phyloP scores from a whole-genome alignment of 1,284 basidiomycete species.

The Moniliophthora roreri region DNA sequence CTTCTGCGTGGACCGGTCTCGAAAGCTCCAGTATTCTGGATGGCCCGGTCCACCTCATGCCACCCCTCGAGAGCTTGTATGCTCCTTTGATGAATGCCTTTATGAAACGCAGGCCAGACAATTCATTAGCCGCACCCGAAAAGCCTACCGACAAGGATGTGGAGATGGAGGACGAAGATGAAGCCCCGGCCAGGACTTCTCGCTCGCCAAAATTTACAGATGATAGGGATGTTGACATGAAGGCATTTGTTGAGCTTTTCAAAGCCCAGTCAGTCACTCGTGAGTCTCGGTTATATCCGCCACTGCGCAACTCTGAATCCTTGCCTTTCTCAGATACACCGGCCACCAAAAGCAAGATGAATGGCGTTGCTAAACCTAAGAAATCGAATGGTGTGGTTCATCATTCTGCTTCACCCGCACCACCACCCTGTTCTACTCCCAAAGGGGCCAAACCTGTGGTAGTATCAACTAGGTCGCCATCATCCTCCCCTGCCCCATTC shows the following conservation, averaged over 20 bases:
- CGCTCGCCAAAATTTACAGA: slow-evolving; percentile 22
- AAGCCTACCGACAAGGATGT: slow-evolving; percentile 36
- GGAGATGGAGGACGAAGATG: slow-evolving; percentile 42
- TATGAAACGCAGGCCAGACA: slow-evolving; percentile 41
- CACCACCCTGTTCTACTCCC: background rate
- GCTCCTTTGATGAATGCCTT: slow-evolving; percentile 71
- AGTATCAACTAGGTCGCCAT: background rate
- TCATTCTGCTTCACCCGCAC: slow-evolving; percentile 1
- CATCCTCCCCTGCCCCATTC: slow-evolving; percentile 10
- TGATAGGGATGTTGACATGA: slow-evolving; percentile 42
- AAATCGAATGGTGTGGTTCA: slow-evolving; percentile 5
- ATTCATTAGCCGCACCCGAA: slow-evolving; percentile 22
- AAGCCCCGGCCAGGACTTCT: slow-evolving; percentile 8
- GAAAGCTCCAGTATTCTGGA: slow-evolving; percentile 59
- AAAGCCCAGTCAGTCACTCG: slow-evolving; percentile 44
- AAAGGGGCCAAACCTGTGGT: slow-evolving; percentile 1
- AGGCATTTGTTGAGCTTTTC: slow-evolving; percentile 50
- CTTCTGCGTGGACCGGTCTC: slow-evolving; percentile 37
- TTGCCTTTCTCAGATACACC: background rate
- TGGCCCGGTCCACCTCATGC: slow-evolving; percentile 78
- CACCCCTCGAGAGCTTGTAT: slow-evolving; percentile 75
- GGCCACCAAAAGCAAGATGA: slow-evolving; percentile 4
- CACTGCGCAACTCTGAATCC: background rate
- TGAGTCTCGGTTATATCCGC: slow-evolving; percentile 21
- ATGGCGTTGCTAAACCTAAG: slow-evolving; percentile 7